Percentiles rank a stretch among this genome's conserved stretches.
Conservation (phyloP, 2,329 filamentous ascomycete species). For the Rhinocladiella similis region DNA sequence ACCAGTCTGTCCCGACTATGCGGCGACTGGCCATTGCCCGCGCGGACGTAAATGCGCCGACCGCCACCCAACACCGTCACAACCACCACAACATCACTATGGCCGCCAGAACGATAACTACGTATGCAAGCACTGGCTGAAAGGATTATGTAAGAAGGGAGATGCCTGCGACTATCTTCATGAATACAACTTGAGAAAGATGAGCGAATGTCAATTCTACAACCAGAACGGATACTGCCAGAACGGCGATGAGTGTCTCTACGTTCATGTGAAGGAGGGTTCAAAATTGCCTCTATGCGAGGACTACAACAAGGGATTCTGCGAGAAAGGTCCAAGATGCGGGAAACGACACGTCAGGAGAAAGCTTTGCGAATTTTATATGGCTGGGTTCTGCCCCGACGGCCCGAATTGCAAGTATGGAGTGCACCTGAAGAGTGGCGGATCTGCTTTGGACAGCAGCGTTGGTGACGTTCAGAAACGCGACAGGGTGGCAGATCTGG, state of each 20-base stretch:
- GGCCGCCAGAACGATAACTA: conserved; percentile 51
- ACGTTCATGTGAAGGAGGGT: conserved; percentile 84
- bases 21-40: conserved; percentile 76
- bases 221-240: conserved; percentile 90
- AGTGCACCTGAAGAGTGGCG: conserved; percentile 57
- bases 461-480: conserved; percentile 22
- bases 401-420: conserved; percentile 73
- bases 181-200: conserved; percentile 96
- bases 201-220: conserved; percentile 98
- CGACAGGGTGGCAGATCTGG: conserved; percentile 23
- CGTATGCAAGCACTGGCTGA: conserved; percentile 98
- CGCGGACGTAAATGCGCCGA: conserved; percentile 82
- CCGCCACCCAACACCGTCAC: conserved; percentile 63
- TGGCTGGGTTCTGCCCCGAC: conserved; percentile 93
- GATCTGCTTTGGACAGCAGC: conserved; percentile 4
- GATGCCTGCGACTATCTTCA: conserved; percentile 96
- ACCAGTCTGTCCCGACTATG: conserved; percentile 82
- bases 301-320: conserved; percentile 94
- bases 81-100: conserved; percentile 38
- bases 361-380: conserved; percentile 77
- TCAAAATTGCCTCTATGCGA: conserved; percentile 78
- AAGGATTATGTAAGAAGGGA: conserved; percentile 96
- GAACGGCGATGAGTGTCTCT: conserved; percentile 94
- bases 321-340: conserved; percentile 82
- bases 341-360: conserved; percentile 85